Conservation (phyloP, 805 yeast species). For the Kluyveromyces wickerhamii region DNA sequence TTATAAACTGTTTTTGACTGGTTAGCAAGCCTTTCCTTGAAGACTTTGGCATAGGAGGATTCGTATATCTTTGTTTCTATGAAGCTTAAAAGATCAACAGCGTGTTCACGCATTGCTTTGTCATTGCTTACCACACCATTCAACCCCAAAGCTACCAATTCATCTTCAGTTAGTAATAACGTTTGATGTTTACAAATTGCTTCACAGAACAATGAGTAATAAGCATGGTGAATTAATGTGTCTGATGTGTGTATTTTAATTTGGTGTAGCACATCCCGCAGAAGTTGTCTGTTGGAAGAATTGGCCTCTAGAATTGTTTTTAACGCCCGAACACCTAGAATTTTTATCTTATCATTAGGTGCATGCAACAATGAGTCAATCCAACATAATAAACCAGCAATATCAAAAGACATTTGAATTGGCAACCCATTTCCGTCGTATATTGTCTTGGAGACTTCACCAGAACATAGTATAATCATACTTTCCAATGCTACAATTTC, state of each 20-base stretch:
- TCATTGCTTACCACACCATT: slow-evolving; percentile 74
- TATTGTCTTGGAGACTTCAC: slow-evolving; percentile 51
- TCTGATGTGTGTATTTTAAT: slow-evolving; percentile 54
- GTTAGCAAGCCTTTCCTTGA: slow-evolving; percentile 64
- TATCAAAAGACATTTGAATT: slow-evolving; percentile 60
- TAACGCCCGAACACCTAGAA: slow-evolving; percentile 64
- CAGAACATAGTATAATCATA: slow-evolving; percentile 75
- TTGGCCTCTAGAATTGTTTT: slow-evolving; percentile 58
- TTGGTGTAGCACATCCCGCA: slow-evolving; percentile 56
- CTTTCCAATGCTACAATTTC: slow-evolving; percentile 70
- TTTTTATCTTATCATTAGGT: slow-evolving; percentile 47
- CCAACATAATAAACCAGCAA: slow-evolving; percentile 67
- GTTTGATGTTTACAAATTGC: slow-evolving; percentile 45
- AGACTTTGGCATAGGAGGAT: slow-evolving; percentile 46
- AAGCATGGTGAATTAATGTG: slow-evolving; percentile 50
- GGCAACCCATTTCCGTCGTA: slow-evolving; percentile 17
- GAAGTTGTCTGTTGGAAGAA: slow-evolving; percentile 40
- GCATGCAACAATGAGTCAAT: slow-evolving; percentile 62
- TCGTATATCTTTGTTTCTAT: slow-evolving; percentile 56
- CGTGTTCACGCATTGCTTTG: slow-evolving; percentile 58
- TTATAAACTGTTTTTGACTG: slow-evolving; percentile 78
- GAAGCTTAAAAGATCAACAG: slow-evolving; percentile 59
- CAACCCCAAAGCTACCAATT: slow-evolving; percentile 64
- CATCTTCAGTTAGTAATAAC: slow-evolving; percentile 48
- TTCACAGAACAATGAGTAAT: slow-evolving; percentile 64